These are phyloP conservation scores for Brassica carinata DNA, from an alignment of 345 rosid genomes.

Conservation along the genomic window DNA sequence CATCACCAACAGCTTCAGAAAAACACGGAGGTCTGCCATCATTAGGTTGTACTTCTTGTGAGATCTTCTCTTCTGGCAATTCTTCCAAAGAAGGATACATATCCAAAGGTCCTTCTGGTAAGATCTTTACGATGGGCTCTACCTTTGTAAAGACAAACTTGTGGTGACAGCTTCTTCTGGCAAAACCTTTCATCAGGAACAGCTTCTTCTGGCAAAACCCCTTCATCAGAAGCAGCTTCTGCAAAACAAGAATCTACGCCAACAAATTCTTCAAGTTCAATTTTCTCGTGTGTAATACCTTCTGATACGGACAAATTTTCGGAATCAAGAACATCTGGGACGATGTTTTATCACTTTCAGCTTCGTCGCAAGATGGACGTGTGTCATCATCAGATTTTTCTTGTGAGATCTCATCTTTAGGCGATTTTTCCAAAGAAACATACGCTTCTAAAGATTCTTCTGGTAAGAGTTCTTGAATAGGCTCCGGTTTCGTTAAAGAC, in stretches of 20 bases:
- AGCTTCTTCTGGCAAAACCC: conserved; percentile 18
- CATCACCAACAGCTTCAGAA: conserved; percentile 19
- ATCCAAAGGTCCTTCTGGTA: conserved; percentile 6
- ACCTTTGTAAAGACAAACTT: conserved; percentile 21
- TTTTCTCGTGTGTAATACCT: conserved; percentile 24
- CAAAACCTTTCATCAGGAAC: conserved; percentile 3
- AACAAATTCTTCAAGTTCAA: conserved; percentile 20
- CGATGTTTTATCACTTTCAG: neutral
- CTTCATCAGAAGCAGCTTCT: conserved; percentile 12
- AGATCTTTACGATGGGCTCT: neutral
- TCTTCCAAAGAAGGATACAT: conserved; percentile 16
- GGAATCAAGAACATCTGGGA: conserved; percentile 22
- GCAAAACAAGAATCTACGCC: conserved; percentile 16
- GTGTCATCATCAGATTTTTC: conserved; percentile 16
- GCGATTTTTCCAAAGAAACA: conserved; percentile 15
- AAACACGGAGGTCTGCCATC: conserved; percentile 8
- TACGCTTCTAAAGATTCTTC: conserved; percentile 8
- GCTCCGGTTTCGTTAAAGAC: conserved; percentile 10
- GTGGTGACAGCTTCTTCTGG: conserved; percentile 21
- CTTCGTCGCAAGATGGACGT: conserved; percentile 17
- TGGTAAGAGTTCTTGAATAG: conserved; percentile 10
- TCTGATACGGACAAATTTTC: conserved; percentile 1
- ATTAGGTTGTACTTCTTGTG: neutral
- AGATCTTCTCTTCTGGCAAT: neutral
- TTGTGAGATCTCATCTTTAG: neutral